Evolutionary conservation across 1,139 yeast genomes (phyloP).

Genomic region (Wickerhamomyces sp.): DNA sequence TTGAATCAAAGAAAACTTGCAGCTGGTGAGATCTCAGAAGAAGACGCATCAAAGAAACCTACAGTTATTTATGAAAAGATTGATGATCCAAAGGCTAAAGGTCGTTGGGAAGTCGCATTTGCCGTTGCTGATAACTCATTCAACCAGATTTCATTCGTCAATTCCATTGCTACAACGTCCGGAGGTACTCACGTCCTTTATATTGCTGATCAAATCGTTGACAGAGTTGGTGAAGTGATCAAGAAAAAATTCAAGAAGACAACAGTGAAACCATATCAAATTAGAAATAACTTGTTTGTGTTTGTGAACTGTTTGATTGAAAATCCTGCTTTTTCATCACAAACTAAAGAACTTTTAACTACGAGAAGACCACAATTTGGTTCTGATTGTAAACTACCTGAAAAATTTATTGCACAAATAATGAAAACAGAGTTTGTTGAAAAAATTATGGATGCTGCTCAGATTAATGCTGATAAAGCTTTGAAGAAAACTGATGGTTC

Average conservation of each 20-base stretch:
- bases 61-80: conserved; percentile 77
- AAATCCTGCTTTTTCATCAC: conserved; percentile 96
- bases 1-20: conserved; percentile 35
- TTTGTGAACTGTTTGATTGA: conserved; percentile 91
- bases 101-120: conserved; percentile 94
- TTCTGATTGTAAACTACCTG: conserved; percentile 71
- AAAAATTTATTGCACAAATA: conserved; percentile 66
- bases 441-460: conserved; percentile 76
- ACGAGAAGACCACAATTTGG: conserved; percentile 89
- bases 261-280: conserved; percentile 81
- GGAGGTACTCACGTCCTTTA: conserved; percentile 97
- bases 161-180: conserved; percentile 93
- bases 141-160: conserved; percentile 94
- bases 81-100: conserved; percentile 50
- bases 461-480: conserved; percentile 83
- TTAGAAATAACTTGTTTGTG: conserved; percentile 83
- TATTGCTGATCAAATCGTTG: conserved; percentile 78
- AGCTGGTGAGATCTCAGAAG: conserved; percentile 28
- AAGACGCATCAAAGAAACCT: conserved; percentile 39
- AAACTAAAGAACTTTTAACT: conserved; percentile 93
- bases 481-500: conserved; percentile 89
- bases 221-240: conserved; percentile 65
- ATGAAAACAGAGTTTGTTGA: conserved; percentile 80
- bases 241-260: conserved; percentile 75
- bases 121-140: conserved; percentile 88